These are phyloP conservation scores for Penicillium sp. DNA, from an alignment of 2,329 filamentous ascomycete species.

Conservation along the genomic window DNA sequence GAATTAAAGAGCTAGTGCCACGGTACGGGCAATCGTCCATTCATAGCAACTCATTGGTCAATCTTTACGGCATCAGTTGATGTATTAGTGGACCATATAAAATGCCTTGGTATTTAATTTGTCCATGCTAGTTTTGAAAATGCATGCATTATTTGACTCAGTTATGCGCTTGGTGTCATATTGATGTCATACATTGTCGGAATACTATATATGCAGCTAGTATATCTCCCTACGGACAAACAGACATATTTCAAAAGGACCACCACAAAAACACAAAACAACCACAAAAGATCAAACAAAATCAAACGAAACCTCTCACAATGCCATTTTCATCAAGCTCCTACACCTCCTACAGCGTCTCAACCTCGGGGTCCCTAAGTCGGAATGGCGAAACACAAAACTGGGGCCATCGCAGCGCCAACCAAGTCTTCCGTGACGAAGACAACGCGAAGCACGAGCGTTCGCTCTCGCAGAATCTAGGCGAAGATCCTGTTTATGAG, in stretches of 20 bases:
- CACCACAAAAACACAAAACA: too few species aligned
- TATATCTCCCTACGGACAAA: neutral
- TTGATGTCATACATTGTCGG: neutral
- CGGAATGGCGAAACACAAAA: constrained; percentile 7
- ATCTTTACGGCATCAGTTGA: neutral
- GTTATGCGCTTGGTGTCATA: neutral
- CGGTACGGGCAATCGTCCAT: neutral
- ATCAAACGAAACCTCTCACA: neutral
- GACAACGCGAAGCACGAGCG: constrained; percentile 8
- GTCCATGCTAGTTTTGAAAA: neutral
- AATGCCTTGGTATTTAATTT: neutral
- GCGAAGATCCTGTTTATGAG: constrained; percentile 11
- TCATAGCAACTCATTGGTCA: too few species aligned
- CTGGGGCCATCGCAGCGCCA: constrained; percentile 13
- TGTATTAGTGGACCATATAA: too few species aligned
- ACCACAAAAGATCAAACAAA: neutral
- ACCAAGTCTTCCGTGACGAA: constrained; percentile 6
- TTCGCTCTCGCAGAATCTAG: constrained; percentile 9
- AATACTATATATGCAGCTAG: neutral
- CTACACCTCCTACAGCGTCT: constrained; percentile 6
- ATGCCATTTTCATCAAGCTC: constrained; percentile 11
- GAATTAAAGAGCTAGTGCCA: neutral
- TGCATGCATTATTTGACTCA: neutral
- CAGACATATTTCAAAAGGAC: neutral
- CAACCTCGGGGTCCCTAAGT: constrained; percentile 4